Conservation (phyloP, 495 filamentous ascomycete genomes). For the Parathielavia hyrcaniae region DNA sequence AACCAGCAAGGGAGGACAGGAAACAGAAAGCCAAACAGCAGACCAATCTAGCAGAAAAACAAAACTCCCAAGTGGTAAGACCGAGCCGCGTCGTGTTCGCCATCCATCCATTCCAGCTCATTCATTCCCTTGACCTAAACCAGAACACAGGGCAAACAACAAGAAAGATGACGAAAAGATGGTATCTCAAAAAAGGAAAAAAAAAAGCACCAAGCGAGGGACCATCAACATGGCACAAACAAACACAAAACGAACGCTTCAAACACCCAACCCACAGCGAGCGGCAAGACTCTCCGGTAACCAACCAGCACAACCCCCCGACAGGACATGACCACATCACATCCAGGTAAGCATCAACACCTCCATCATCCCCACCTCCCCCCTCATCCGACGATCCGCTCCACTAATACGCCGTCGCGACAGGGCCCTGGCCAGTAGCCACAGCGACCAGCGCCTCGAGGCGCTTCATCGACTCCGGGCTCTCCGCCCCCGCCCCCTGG, state of each 20-base stretch:
- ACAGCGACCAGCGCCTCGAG: conserved; percentile 84
- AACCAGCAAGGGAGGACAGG: neutral
- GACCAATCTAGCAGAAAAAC: neutral
- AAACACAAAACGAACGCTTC: neutral
- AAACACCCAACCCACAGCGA: conserved; percentile 20
- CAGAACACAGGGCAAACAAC: no score
- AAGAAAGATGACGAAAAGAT: neutral
- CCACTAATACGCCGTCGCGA: conserved; percentile 47
- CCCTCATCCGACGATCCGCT: no score
- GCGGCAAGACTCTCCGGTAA: no score
- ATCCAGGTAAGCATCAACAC: no score
- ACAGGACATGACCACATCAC: no score
- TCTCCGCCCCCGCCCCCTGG: conserved; percentile 21
- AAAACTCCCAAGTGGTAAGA: conserved; percentile 8
- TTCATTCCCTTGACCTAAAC: no score
- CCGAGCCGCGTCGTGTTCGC: neutral
- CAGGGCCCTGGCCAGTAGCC: conserved; percentile 74
- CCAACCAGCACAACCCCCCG: no score
- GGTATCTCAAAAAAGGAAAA: conserved; percentile 8
- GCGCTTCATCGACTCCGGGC: conserved; percentile 50
- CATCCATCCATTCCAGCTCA: neutral
- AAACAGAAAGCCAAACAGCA: neutral
- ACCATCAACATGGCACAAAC: neutral
- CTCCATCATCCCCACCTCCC: no score
- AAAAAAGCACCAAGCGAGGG: conserved; percentile 1